Evolutionary conservation across 345 rosid genomes (phyloP).

Genomic region (Linum lewisii): DNA sequence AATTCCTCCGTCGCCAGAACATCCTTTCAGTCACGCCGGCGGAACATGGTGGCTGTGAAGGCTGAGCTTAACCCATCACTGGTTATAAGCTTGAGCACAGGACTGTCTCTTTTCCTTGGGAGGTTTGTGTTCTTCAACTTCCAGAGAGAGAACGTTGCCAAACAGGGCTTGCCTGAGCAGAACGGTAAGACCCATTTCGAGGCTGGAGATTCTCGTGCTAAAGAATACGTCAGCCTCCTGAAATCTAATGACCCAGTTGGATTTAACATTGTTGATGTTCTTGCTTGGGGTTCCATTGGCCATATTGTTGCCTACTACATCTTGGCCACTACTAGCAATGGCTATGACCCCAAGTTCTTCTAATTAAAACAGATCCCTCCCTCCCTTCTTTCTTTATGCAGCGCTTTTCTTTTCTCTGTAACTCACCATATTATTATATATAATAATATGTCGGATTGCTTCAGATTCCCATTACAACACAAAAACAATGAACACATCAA

Average conservation of each 20-base stretch:
- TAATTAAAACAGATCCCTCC: conserved; percentile 13
- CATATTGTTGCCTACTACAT: conserved; percentile 95
- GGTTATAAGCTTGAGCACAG: conserved; percentile 94
- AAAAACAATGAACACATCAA: no score
- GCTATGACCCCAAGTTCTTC: conserved; percentile 83
- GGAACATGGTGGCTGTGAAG: conserved; percentile 28
- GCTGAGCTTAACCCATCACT: conserved; percentile 69
- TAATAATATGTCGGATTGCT: no score
- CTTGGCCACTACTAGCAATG: conserved; percentile 94
- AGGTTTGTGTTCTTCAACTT: conserved; percentile 98
- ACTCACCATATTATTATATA: no score
- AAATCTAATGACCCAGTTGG: conserved; percentile 96
- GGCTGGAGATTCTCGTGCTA: conserved; percentile 87
- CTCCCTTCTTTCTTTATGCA: no score
- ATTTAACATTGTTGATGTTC: conserved; percentile 91
- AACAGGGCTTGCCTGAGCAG: conserved; percentile 91
- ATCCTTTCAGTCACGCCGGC: conserved; percentile 8
- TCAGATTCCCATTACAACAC: no score
- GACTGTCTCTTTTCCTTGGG: conserved; percentile 85
- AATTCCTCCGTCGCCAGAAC: conserved; percentile 18
- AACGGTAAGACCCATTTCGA: conserved; percentile 89
- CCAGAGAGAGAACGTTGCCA: conserved; percentile 95
- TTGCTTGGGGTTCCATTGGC: conserved; percentile 98
- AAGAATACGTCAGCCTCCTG: conserved; percentile 88
- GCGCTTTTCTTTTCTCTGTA: no score